Base-by-base conservation (phyloP, 75 land plant genomes). In the Cryptomeria japonica region DNA sequence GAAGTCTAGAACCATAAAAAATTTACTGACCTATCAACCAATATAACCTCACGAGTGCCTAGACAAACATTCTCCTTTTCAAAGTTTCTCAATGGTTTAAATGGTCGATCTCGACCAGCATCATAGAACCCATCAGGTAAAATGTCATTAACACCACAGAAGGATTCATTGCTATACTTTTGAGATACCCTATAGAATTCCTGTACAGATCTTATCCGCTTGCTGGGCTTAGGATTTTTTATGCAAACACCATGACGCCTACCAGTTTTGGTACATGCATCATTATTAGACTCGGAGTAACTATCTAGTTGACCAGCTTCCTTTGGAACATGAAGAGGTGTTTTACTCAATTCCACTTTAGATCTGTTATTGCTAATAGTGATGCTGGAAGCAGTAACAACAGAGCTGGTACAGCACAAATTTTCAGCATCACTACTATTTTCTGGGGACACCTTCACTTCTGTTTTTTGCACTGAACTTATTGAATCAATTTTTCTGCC, bases 81-180 rank as follows among this genome's bases (percentile, higher is more conserved):
- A 90, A 94, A 95, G 41, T 84, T 90, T 25, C 88, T 85, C 83
- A 98, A 86, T 34, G 95, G 86, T 89, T 87, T 92, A 92, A 96
- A 96, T 41, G 98, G 98, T 32, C 93, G 96, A 80, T 95, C 98
- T 53, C 99, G 96, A 8, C 99, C 99, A 34, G 96, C 98, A 93
- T 98, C 99, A 94, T 96, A 98, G 86, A 98, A 98, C 3, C 99
- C 99, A 97, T 98, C 99, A 38, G 92, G 92, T 46, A 98, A 77
- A 86, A 87, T 90, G 70, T 98, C 98, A 88, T 94, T 89, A 61
- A 93, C 80, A 49, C 97, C 89, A 89, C 98, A 94, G 31, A 95
- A 90, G 64, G 99, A 98, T 46, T 90, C 90, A 28, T 7, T 87
- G 83, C 87, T 92, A 83, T 96, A 98, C 89, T 94, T 95, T 86